A percentile compares a stretch with the other conserved stretches of the same genome.
Evolutionary conservation across 805 yeast genomes (phyloP).

Genomic region (Sugiyamaella valdiviana): DNA sequence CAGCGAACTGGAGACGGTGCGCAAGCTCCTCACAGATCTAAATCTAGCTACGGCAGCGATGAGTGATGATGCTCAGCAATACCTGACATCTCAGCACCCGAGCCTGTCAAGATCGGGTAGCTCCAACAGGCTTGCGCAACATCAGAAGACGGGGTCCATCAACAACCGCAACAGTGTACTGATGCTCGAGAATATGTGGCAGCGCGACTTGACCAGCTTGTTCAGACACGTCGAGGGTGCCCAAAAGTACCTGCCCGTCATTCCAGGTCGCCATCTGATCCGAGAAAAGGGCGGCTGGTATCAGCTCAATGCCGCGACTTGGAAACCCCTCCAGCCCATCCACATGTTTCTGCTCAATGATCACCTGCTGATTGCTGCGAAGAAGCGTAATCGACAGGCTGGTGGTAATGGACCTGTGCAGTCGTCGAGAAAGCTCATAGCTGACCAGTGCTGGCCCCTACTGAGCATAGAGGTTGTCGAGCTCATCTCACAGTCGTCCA

Average conservation of each 20-base stretch:
- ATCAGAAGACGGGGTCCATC: background rate
- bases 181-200: constrained; percentile 78
- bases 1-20: constrained; percentile 54
- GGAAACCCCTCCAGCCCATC: constrained; percentile 70
- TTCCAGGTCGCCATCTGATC: constrained; percentile 74
- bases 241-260: constrained; percentile 64
- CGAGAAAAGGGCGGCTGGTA: constrained; percentile 80
- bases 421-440: constrained; percentile 44
- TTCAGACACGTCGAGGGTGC: constrained; percentile 90
- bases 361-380: constrained; percentile 64
- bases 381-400: constrained; percentile 38
- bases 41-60: constrained; percentile 54
- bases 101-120: background rate
- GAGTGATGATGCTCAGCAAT: constrained; percentile 52
- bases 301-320: constrained; percentile 77
- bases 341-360: constrained; percentile 77
- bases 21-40: constrained; percentile 54
- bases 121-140: background rate
- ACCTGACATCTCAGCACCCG: constrained; percentile 1
- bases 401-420: constrained; percentile 14
- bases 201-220: constrained; percentile 56
- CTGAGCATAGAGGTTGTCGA: constrained; percentile 49
- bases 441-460: constrained; percentile 75
- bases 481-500: constrained; percentile 28
- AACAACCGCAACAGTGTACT: constrained; percentile 58